These are phyloP conservation scores for Saprolegnia diclina DNA, from an alignment of 352 stramenopile species.

Conservation along the genomic window DNA sequence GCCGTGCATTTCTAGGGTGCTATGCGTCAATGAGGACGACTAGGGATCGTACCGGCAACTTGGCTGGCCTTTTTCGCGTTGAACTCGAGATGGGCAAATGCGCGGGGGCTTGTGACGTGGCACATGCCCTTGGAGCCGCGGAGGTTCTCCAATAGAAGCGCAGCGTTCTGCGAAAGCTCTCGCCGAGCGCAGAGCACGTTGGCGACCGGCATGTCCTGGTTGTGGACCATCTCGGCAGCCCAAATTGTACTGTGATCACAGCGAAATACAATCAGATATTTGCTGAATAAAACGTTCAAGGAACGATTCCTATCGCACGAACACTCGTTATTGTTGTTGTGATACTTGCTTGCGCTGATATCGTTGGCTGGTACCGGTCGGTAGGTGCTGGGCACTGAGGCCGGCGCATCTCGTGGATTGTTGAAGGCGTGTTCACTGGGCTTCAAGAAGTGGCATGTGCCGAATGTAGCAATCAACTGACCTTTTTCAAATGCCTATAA, in stretches of 20 bases:
- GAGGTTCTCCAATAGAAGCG: conserved; percentile 12
- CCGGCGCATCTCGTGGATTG: too few relatives aligned
- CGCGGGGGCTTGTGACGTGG: conserved; percentile 5
- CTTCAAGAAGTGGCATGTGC: background rate
- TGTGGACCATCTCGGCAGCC: conserved; percentile 12
- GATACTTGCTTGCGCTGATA: too few relatives aligned
- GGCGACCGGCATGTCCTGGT: conserved; percentile 19
- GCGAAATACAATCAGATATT: too few relatives aligned
- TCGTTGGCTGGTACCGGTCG: too few relatives aligned
- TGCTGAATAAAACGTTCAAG: too few relatives aligned
- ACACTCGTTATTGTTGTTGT: too few relatives aligned
- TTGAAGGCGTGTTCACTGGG: background rate
- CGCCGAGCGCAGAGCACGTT: conserved; percentile 18
- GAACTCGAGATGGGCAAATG: conserved; percentile 17
- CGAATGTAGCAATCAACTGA: background rate
- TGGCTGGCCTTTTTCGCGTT: conserved; percentile 15
- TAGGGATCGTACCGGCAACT: background rate
- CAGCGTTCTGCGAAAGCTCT: conserved; percentile 12
- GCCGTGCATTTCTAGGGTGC: background rate
- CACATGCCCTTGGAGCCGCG: conserved; percentile 6
- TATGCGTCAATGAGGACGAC: background rate
- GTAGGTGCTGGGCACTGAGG: too few relatives aligned
- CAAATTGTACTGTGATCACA: too few relatives aligned
- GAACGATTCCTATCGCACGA: too few relatives aligned
- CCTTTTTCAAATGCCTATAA: background rate